Evolutionary conservation across 371 early-diverging fungal species (phyloP), one percentile per base, ranked within the genome.

Genomic region (Actinomortierella ambigua): DNA sequence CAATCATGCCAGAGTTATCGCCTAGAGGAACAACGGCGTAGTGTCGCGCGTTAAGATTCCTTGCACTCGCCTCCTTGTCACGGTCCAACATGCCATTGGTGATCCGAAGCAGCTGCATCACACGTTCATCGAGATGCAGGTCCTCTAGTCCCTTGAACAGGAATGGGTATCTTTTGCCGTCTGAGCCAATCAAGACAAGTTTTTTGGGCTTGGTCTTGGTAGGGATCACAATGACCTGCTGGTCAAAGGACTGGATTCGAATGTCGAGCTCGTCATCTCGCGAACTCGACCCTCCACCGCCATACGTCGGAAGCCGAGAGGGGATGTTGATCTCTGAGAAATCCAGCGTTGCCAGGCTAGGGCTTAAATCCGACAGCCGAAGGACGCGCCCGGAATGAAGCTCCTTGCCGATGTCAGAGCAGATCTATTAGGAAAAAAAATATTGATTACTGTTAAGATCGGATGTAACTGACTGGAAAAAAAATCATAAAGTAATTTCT

Each of bases 11-110:
- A n/a, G 89, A 90, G 43, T 90, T 88, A 59, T 90, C 86, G 39
- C 93, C 93, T 22, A 99, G 82, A 0, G 99, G 99, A 20, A 99
- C 89, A 0, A 99, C 99, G 24, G 90, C 82, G 81, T 98, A 99
- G 3, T 89, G 88, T 13, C 95, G 77, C 0, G 95, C 88, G 23
- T 78, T 76, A 59, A 95, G 68, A 3, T 80, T 68, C 20, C 84
- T 76, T 3, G 62, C 40, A n/a, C 80, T 62, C 2, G 84, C 75
- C 4, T 77, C 71, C 55, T 78, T 78, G 60, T 92, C 88, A 27
- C 84, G 78, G 13, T 69, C 61, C 13, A 95, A 75, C 28, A 96
- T 76, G 0, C 83, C 80, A 61, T 97, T 96, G 22, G 89, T 77
- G 18, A 90, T 87, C 8, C 79, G 69, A 2, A 92, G 56, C 0